Conservation (phyloP, 805 yeast genomes). For the Candida bentonensis region DNA sequence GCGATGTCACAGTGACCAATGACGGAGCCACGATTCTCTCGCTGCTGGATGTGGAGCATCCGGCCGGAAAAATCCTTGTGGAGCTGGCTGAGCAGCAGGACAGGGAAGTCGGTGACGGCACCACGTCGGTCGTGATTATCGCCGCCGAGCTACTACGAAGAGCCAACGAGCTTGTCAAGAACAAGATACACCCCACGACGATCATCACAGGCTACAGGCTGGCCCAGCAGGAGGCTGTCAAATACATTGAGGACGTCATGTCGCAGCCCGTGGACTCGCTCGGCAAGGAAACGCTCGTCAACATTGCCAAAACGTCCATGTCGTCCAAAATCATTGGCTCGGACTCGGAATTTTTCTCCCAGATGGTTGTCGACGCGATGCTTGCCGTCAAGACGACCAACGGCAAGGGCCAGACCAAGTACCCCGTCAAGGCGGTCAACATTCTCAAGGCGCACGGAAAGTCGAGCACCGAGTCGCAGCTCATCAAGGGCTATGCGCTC, state of each 20-base stretch:
- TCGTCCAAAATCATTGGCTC: conserved; percentile 91
- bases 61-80: conserved; percentile 94
- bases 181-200: conserved; percentile 94
- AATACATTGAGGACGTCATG: conserved; percentile 73
- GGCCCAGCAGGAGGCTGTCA: conserved; percentile 81
- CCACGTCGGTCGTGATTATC: conserved; percentile 85
- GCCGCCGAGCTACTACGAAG: conserved; percentile 94
- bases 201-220: conserved; percentile 92
- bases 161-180: conserved; percentile 85
- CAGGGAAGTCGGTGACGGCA: conserved; percentile 97
- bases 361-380: conserved; percentile 90
- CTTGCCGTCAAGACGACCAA: conserved; percentile 86
- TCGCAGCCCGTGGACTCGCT: conserved; percentile 66
- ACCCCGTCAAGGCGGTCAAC: conserved; percentile 96
- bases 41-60: conserved; percentile 91
- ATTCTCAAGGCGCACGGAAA: conserved; percentile 94
- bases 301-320: conserved; percentile 95
- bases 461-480: conserved; percentile 70
- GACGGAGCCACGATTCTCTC: conserved; percentile 96
- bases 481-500: conserved; percentile 88
- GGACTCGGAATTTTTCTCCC: conserved; percentile 79
- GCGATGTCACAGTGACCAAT: conserved; percentile 96
- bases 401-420: conserved; percentile 54
- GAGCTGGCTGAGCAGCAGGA: conserved; percentile 97
- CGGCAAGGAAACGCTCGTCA: conserved; percentile 70